Percentiles rank a stretch among this genome's conserved stretches.
Conservation (phyloP, 805 yeast genomes). For the Zygosaccharomyces bailii region DNA sequence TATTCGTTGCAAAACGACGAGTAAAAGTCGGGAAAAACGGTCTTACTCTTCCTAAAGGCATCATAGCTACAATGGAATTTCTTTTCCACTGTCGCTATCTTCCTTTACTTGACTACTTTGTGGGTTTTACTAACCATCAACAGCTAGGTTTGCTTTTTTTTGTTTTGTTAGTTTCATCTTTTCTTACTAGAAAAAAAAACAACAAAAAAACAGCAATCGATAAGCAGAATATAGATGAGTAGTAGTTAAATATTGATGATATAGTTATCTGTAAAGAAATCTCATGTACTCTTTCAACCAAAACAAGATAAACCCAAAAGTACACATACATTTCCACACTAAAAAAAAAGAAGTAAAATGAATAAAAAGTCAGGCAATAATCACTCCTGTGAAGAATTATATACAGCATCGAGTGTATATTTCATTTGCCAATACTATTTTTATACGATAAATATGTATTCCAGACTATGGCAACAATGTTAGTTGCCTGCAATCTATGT, state of each 20-base stretch:
- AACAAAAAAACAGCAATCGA: too few species aligned
- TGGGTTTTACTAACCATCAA: too few species aligned
- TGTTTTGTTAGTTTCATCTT: background rate
- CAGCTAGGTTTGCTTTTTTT: too few species aligned
- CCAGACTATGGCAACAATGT: conserved; percentile 75
- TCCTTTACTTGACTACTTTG: too few species aligned
- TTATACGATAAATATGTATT: conserved; percentile 68
- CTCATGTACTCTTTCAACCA: too few species aligned
- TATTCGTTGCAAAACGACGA: conserved; percentile 9
- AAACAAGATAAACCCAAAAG: too few species aligned
- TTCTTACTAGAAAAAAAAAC: too few species aligned
- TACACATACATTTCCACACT: too few species aligned
- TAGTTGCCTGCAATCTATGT: conserved; percentile 64
- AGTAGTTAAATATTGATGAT: too few species aligned
- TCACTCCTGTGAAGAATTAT: background rate
- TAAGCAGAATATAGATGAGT: too few species aligned
- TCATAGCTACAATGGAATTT: background rate
- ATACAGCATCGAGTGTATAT: background rate
- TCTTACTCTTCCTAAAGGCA: conserved; percentile 4
- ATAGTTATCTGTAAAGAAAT: too few species aligned
- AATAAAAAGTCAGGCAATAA: too few species aligned
- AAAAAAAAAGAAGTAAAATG: background rate
- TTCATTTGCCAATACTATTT: conserved; percentile 34
- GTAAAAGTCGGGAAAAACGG: background rate
- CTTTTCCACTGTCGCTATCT: background rate